phyloP scores from a whole-genome alignment of 495 filamentous ascomycete species.

The Penicillium coffeae region DNA sequence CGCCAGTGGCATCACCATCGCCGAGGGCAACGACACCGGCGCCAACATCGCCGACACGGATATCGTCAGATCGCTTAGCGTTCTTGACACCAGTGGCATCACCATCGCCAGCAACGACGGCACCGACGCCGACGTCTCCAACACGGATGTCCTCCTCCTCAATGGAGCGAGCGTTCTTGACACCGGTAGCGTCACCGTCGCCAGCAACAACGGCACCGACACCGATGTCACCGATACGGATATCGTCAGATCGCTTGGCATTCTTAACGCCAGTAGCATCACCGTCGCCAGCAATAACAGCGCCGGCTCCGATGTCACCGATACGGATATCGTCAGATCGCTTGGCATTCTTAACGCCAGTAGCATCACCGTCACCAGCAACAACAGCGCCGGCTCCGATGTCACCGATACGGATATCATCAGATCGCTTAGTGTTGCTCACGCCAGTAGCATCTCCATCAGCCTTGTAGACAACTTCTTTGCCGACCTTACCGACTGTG shows the following conservation, averaged over 20 bases:
- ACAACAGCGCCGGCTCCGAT: neutral
- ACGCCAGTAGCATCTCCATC: neutral
- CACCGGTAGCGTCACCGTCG: too few species aligned
- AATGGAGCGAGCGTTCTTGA: too few species aligned
- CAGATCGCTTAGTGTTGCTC: neutral
- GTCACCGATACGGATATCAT: too few species aligned
- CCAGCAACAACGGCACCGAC: too few species aligned
- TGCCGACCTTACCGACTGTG: neutral
- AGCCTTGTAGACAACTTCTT: neutral
- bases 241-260: too few species aligned
- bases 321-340: neutral
- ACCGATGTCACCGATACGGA: too few species aligned
- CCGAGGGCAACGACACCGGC: neutral
- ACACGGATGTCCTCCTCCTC: neutral
- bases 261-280: neutral
- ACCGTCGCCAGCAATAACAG: neutral
- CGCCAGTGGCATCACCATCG: neutral
- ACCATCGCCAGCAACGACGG: neutral
- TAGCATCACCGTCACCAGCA: conserved; percentile 1
- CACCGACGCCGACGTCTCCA: neutral
- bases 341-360: conserved; percentile 7
- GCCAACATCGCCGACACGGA: neutral
- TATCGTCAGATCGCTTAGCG: neutral
- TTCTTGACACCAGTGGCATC: too few species aligned
- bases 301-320: neutral